Evolutionary conservation across 2,329 filamentous ascomycete genomes (phyloP), one percentile per base, ranked within the genome.

Genomic region (Akanthomyces muscarius): DNA sequence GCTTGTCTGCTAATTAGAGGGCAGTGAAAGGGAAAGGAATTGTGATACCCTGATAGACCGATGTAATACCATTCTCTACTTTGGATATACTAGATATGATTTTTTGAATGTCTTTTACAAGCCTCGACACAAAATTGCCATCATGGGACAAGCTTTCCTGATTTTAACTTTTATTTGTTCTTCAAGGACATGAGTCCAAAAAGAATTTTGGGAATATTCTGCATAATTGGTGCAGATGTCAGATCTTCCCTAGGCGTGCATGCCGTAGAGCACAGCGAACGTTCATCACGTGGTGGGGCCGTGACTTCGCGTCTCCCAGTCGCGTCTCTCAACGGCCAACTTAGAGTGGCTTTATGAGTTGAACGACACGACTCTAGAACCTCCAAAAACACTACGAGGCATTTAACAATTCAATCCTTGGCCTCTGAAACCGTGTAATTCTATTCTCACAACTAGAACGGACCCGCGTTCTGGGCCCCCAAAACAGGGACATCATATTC

Each of bases 1-100:
- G 87, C 51, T 67, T 87, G 64, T 78, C 84, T 23, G 84, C 85
- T 21, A 86, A 82, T 68, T 87, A 50, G 28, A 44, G 42, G 21
- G 23, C 4, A 16, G 51, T 10, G 3, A 23, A 42, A 21, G 11
- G 21, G 21, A 8, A 33, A 51, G 18, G 16, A 51, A 33, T 14
- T 42, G 57, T 60, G 57, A 60, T 60, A 60, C 57, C 57, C 57
- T 44, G 47, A 60, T 60, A 60, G 56, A 60, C 21, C 47, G 38
- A 44, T 52, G 5, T 41, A 51, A 60, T 44, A 52, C 36, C 36
- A 51, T 60, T 60, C 57, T 52, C 47, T 60, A 60, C 57, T 60
- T 60, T 52, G 57, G 47, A 44, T 60, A 52, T 23, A 57, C 8
- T 56, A 28, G 28, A 36, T 21, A 11, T 16, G 18, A 18, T 45